phyloP scores from a whole-genome alignment of 352 stramenopile genomes.

The Blastocystis sp. region DNA sequence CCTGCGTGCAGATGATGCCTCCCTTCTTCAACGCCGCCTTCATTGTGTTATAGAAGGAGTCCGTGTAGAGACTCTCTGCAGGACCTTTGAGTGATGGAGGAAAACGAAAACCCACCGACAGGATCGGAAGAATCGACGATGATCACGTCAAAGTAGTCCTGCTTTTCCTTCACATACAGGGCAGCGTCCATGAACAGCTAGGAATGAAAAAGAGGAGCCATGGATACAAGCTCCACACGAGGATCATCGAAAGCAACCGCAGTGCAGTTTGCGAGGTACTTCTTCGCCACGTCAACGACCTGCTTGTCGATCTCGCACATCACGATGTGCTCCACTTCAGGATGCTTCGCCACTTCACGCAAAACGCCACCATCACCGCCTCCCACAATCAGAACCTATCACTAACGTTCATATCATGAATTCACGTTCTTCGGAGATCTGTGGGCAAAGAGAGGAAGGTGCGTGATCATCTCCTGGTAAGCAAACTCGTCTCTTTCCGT shows the following conservation, averaged over 20 bases:
- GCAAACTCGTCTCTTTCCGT: slow-evolving; percentile 95
- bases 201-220: background rate
- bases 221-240: slow-evolving; percentile 81
- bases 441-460: slow-evolving; percentile 93
- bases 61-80: slow-evolving; percentile 88
- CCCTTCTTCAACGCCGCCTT: slow-evolving; percentile 79
- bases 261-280: slow-evolving; percentile 84
- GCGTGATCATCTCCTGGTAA: slow-evolving; percentile 99
- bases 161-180: slow-evolving; percentile 78
- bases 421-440: slow-evolving; percentile 86
- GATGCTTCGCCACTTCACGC: slow-evolving; percentile 89
- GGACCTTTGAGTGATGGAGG: slow-evolving; percentile 74
- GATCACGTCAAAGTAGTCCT: slow-evolving; percentile 89
- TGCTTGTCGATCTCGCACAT: slow-evolving; percentile 94
- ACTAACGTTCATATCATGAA: background rate
- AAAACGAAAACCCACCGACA: slow-evolving; percentile 74
- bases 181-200: slow-evolving; percentile 81
- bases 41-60: slow-evolving; percentile 90
- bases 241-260: slow-evolving; percentile 91
- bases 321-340: slow-evolving; percentile 86
- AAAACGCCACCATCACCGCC: slow-evolving; percentile 94
- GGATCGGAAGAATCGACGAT: slow-evolving; percentile 94
- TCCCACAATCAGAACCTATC: slow-evolving; percentile 88
- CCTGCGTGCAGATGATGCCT: slow-evolving; percentile 82
- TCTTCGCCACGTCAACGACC: slow-evolving; percentile 91